These are phyloP conservation scores for Pseudopithomyces maydicus DNA, from an alignment of 2,329 filamentous ascomycete genomes.

Conservation along the genomic window DNA sequence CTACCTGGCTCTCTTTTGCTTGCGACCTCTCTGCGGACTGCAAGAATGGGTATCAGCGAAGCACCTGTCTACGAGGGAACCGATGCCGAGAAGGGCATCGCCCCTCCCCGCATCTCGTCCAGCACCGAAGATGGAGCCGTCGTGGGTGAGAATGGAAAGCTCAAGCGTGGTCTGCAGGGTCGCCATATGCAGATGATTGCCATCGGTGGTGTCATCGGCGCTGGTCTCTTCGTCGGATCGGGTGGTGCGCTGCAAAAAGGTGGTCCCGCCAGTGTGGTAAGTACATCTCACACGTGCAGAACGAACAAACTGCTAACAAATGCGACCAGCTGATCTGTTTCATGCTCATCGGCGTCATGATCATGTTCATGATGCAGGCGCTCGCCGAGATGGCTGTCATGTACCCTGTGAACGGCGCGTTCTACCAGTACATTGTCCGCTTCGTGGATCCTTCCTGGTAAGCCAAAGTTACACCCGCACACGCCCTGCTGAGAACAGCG, in stretches of 20 bases:
- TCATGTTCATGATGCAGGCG: constrained; percentile 48
- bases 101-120: constrained; percentile 1
- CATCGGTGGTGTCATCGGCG: constrained; percentile 21
- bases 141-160: constrained; percentile 9
- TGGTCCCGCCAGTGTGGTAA: constrained; percentile 38
- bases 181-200: constrained; percentile 27
- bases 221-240: constrained; percentile 48
- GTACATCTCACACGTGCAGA: not conserved
- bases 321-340: constrained; percentile 31
- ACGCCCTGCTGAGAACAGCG: not conserved
- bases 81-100: constrained; percentile 14
- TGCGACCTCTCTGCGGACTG: not conserved
- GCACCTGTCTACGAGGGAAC: constrained; percentile 7
- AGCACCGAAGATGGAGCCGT: constrained; percentile 9
- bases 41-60: not conserved
- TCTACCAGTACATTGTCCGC: constrained; percentile 47
- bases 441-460: constrained; percentile 51
- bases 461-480: not conserved
- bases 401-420: constrained; percentile 49
- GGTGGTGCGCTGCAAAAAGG: constrained; percentile 54
- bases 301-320: not conserved
- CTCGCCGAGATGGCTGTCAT: constrained; percentile 49
- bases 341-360: constrained; percentile 39
- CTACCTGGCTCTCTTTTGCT: not conserved
- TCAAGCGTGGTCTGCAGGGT: constrained; percentile 16